Evolutionary conservation across 1,284 basidiomycete species (phyloP), one percentile per base, ranked within the genome.

Genomic region (Cystobasidiaceae sp.): DNA sequence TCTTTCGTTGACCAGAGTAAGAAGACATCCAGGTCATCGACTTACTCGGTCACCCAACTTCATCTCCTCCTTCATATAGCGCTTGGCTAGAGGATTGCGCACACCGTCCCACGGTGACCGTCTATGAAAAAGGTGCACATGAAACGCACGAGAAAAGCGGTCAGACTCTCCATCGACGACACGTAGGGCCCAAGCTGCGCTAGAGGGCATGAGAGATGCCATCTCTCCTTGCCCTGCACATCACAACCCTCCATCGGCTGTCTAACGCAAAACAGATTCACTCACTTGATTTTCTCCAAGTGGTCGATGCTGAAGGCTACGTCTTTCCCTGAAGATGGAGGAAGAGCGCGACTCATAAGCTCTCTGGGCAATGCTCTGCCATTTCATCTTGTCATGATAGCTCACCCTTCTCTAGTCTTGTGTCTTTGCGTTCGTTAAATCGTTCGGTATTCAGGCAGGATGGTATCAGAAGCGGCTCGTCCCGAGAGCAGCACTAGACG

Each of bases 31-130:
- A n/a, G n/a, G n/a, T n/a, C n/a, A n/a, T n/a, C n/a, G n/a, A n/a
- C n/a, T n/a, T 34, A 64, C 61, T 27, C 49, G 55, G 75, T 97
- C 90, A 23, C 88, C 90, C 6, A 85, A 71, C 71, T 83, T 83
- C 93, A 97, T 97, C 69, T 77, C 71, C 70, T 86, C 84, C 75
- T 88, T 89, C 88, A 97, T 93, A 66, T 93, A 80, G 72, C 92
- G 93, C 72, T 89, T 85, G 1, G 93, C 94, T 77, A 94, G 88
- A 70, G 90, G 89, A 74, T 91, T 96, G 44, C 93, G 73, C 50
- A 93, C 87, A 60, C 93, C 93, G 74, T 96, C 93, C 93, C 93
- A 96, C 19, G 86, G 81, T 0, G 91, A 91, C 7, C 82, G 85
- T 48, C 82, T 83, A 60, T 3, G 25, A n/a, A n/a, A n/a, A n/a